Base-by-base conservation (phyloP, 225 moss, liverwort and hornwort genomes). In the Straminergon stramineum region DNA sequence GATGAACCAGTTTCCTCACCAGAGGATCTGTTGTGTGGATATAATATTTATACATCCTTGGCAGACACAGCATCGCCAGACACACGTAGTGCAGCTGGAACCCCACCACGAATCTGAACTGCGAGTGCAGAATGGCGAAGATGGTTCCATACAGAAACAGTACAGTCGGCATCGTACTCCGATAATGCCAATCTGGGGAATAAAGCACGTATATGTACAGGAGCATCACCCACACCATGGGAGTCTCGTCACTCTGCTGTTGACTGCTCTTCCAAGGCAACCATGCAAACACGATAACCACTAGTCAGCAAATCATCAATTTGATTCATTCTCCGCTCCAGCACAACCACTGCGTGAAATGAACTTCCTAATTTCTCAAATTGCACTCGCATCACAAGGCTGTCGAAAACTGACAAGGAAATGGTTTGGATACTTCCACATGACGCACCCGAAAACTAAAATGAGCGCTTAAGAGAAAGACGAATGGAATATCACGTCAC, bases 151-250 rank as follows among this genome's bases (percentile, higher is more conserved):
- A 96, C 16, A 97, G 90, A 88, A 97, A 94, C 57, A 98, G 90
- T 53, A 97, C 95, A 31, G 96, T 98, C 22, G 98, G 98, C 98
- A 98, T 96, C 79, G 97, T 96, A 79, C 95, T 98, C 75, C 92
- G 94, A 52, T 98, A 98, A 89, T 98, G 98, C 96, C 97, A 98
- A 79, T 98, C 96, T 41, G 97, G 96, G 87, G 97, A 98, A 77
- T 98, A 96, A 19, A 97, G 95, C n/a, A 98, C 98, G 87, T 98
- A 96, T 77, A 97, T 98, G 81, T 97, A 97, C 77, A 98, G 93
- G 69, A 98, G 95, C 98, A 98, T 96, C 88, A 97, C 93, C 98
- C 97, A 98, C 86, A 98, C 97, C 96, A 98, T 96, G 22, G 97
- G 96, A 43, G 97, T 96, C 87, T 98, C 97, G 91, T 98, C 96